Evolutionary conservation across 305 asterid genomes (phyloP).

Genomic region (Euphrasia arctica): DNA sequence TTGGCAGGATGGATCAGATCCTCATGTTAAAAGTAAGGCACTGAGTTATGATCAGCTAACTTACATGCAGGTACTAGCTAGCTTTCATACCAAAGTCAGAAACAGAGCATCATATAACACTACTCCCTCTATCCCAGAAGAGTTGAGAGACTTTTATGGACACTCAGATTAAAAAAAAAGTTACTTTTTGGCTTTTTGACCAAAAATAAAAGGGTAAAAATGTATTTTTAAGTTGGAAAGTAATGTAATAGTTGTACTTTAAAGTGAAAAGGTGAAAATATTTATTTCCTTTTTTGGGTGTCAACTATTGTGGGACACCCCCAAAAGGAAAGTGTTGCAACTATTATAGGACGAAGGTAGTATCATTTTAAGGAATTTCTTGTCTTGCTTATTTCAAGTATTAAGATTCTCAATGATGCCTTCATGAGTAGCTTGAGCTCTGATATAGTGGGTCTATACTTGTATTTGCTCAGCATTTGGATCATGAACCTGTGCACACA

Average conservation of each 20-base stretch:
- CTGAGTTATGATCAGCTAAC: constrained; percentile 85
- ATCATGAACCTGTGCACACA: constrained; percentile 75
- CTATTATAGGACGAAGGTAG: too few species aligned
- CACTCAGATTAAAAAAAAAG: too few species aligned
- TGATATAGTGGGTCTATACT: constrained; percentile 23
- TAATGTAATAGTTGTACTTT: too few species aligned
- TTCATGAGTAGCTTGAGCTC: constrained; percentile 23
- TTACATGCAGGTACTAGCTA: constrained; percentile 83
- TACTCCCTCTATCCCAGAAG: neutral
- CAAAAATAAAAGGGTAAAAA: too few species aligned
- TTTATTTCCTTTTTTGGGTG: too few species aligned
- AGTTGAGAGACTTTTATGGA: too few species aligned
- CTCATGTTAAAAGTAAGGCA: constrained; percentile 70
- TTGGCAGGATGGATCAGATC: constrained; percentile 86
- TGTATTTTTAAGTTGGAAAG: too few species aligned
- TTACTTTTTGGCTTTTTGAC: too few species aligned
- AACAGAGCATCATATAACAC: constrained; percentile 19
- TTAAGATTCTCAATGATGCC: constrained; percentile 17
- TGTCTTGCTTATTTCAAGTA: constrained; percentile 19
- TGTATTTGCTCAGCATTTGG: constrained; percentile 64
- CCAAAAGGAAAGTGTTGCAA: too few species aligned
- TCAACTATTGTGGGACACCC: too few species aligned
- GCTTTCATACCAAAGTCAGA: constrained; percentile 5
- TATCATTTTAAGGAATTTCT: constrained; percentile 24
- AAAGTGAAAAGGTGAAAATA: too few species aligned